Conservation (phyloP, 2,329 filamentous ascomycete genomes). For the Aspergillus sergii region DNA sequence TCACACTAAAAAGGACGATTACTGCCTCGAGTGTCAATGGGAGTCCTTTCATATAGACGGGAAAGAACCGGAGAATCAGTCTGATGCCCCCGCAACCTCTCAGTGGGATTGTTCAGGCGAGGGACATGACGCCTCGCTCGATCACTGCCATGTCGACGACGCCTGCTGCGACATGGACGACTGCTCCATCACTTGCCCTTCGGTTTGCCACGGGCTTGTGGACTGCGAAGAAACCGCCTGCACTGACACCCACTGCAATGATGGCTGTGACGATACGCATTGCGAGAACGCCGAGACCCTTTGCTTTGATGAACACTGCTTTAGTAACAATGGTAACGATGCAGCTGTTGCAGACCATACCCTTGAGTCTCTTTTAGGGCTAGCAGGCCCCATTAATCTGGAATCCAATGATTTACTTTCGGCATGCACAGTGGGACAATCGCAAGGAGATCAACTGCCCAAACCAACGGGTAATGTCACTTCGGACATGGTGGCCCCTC, state of each 20-base stretch:
- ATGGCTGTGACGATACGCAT: constrained; percentile 29
- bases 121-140: constrained; percentile 30
- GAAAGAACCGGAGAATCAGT: constrained; percentile 27
- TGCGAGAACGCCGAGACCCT: constrained; percentile 33
- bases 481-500: constrained; percentile 18
- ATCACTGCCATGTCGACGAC: constrained; percentile 33
- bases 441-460: constrained; percentile 19
- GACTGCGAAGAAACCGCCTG: constrained; percentile 44
- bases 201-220: constrained; percentile 45
- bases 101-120: constrained; percentile 35
- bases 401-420: constrained; percentile 32
- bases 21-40: constrained; percentile 47
- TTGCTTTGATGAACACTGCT: constrained; percentile 45
- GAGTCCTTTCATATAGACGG: constrained; percentile 40
- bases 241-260: constrained; percentile 37
- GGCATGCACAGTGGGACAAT: constrained; percentile 21
- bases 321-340: constrained; percentile 18
- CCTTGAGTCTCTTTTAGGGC: constrained; percentile 37
- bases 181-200: constrained; percentile 41
- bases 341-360: constrained; percentile 27
- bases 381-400: constrained; percentile 32
- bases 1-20: constrained; percentile 34
- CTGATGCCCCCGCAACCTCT: constrained; percentile 23
- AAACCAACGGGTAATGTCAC: constrained; percentile 25
- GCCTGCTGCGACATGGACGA: constrained; percentile 44